A percentile compares a stretch with the other conserved stretches of the same genome.
Conservation (phyloP, 192 early-diverging fungal genomes). For the Chytriomyces hyalinus region DNA sequence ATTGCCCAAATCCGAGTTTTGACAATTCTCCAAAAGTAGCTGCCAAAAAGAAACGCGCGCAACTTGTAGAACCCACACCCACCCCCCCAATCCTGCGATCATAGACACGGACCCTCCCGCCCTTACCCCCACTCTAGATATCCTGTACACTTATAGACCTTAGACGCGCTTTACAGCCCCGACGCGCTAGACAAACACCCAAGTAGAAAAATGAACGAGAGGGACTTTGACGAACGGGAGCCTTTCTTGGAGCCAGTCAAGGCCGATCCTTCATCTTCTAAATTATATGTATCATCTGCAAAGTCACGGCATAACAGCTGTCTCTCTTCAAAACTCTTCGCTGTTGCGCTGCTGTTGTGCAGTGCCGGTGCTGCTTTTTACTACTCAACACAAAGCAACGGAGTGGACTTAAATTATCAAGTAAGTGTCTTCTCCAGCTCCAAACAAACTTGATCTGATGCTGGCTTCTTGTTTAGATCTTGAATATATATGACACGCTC, state of each 20-base stretch:
- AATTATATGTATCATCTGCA: neutral
- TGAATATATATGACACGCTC: constrained; percentile 22
- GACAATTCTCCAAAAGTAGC: constrained; percentile 2
- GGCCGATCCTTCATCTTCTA: neutral
- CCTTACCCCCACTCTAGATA: neutral
- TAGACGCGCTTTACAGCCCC: neutral
- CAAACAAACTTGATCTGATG: neutral
- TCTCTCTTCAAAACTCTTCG: neutral
- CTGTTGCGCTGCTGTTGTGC: neutral
- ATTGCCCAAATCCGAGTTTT: neutral
- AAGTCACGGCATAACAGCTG: neutral
- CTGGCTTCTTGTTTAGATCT: constrained; percentile 4
- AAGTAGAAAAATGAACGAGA: neutral
- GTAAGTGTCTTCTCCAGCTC: neutral
- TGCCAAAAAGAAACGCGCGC: neutral
- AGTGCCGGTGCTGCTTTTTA: constrained; percentile 8
- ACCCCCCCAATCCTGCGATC: neutral
- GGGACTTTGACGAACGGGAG: constrained; percentile 1
- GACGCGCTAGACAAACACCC: neutral
- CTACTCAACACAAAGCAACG: constrained; percentile 2
- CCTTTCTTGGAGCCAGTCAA: neutral
- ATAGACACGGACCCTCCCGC: neutral
- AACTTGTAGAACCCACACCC: neutral
- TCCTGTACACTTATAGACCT: neutral
- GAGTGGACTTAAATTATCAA: constrained; percentile 27